Conservation (phyloP, 192 early-diverging fungal species). For the Phycomyces nitens region DNA sequence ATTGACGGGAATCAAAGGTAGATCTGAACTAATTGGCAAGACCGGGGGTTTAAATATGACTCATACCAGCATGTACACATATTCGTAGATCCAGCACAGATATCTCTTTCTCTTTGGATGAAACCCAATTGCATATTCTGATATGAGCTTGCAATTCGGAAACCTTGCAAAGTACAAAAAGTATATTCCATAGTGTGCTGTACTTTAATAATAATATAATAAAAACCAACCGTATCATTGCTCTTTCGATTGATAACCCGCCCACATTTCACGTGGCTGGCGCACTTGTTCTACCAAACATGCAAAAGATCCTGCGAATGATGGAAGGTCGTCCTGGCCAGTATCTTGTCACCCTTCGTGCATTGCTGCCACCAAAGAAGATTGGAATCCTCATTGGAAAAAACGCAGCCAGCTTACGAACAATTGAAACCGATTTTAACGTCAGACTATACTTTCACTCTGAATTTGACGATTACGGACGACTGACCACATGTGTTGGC, state of each 20-base stretch:
- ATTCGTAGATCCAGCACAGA: too few species aligned
- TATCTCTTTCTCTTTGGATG: neutral
- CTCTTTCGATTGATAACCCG: neutral
- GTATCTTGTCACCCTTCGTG: conserved; percentile 15
- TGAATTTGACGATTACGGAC: neutral
- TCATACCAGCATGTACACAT: neutral
- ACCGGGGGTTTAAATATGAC: neutral
- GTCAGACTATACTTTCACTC: conserved; percentile 12
- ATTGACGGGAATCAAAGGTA: neutral
- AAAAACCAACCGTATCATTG: neutral
- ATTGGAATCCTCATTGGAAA: conserved; percentile 17
- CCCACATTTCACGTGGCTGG: neutral
- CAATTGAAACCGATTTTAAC: conserved; percentile 11
- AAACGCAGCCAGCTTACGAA: conserved; percentile 2
- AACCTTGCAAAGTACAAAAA: neutral
- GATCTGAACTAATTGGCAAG: neutral
- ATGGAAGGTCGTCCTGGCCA: conserved; percentile 4
- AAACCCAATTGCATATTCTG: neutral
- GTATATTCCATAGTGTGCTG: too few species aligned
- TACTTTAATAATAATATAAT: too few species aligned
- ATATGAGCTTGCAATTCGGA: neutral
- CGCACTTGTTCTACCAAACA: neutral
- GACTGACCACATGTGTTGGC: conserved; percentile 18
- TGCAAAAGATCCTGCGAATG: neutral
- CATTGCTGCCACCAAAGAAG: conserved; percentile 5